These are phyloP conservation scores for Vinca minor DNA, from an alignment of 257 asterid genomes.

Conservation along the genomic window DNA sequence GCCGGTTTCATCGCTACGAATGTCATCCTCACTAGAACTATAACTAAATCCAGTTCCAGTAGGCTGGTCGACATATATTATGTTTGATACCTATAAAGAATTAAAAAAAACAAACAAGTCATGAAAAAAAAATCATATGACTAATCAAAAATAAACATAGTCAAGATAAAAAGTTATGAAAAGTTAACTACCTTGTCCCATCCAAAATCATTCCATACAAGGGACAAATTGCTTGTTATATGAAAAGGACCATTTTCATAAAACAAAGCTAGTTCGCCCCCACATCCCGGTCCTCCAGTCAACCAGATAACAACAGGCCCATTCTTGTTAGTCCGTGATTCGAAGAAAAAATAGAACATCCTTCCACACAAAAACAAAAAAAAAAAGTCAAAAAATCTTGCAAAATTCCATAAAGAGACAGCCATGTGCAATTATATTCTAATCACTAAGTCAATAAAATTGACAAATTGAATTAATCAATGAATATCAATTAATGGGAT, in stretches of 20 bases:
- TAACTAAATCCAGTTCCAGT: conserved; percentile 62
- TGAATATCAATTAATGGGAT: no score
- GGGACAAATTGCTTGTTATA: conserved; percentile 39
- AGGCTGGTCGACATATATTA: conserved; percentile 54
- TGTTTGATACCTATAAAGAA: conserved; percentile 34
- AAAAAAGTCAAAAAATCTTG: no score
- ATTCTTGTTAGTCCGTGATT: conserved; percentile 42
- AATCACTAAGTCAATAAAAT: not conserved
- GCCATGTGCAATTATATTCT: not conserved
- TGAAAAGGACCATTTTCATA: conserved; percentile 76
- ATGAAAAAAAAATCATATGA: conserved; percentile 1
- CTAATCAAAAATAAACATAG: no score
- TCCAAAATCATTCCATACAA: conserved; percentile 64
- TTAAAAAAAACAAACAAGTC: not conserved
- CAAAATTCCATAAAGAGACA: no score
- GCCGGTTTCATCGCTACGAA: conserved; percentile 41
- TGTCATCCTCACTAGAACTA: conserved; percentile 30
- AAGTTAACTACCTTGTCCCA: conserved; percentile 61
- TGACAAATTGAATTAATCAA: no score
- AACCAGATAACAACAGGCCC: conserved; percentile 74
- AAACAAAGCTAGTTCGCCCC: conserved; percentile 65
- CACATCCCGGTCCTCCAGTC: conserved; percentile 89
- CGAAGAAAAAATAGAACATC: conserved; percentile 77
- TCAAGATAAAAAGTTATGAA: no score
- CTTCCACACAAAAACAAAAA: conserved; percentile 30